Evolutionary conservation across 1,284 basidiomycete genomes (phyloP).

Genomic region (Blastosporella zonata): DNA sequence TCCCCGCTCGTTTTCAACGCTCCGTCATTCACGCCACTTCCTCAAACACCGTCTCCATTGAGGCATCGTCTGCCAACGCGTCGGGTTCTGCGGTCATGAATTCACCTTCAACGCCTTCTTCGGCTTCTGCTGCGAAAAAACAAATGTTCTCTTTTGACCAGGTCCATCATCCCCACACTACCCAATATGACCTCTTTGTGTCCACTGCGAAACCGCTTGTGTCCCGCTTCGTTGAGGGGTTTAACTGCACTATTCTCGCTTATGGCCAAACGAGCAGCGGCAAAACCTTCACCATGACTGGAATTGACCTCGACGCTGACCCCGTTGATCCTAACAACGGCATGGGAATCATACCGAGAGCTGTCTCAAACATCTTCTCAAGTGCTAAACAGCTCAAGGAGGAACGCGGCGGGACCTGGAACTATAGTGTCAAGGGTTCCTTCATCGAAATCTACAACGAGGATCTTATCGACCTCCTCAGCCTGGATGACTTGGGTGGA

Average conservation of each 20-base stretch:
- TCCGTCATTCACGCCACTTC: slow-evolving; percentile 78
- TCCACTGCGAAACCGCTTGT: slow-evolving; percentile 84
- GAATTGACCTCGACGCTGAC: slow-evolving; percentile 81
- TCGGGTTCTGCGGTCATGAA: slow-evolving; percentile 41
- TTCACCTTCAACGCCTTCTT: slow-evolving; percentile 48
- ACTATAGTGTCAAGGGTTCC: slow-evolving; percentile 75
- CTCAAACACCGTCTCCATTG: slow-evolving; percentile 71
- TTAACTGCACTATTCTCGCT: slow-evolving; percentile 96
- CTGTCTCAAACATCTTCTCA: slow-evolving; percentile 89
- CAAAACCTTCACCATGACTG: slow-evolving; percentile 97
- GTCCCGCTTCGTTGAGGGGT: slow-evolving; percentile 90
- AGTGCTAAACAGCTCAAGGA: slow-evolving; percentile 74
- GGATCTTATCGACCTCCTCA: slow-evolving; percentile 88
- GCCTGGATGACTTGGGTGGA: slow-evolving; percentile 61
- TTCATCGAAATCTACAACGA: slow-evolving; percentile 99
- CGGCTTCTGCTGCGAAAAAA: slow-evolving; percentile 64
- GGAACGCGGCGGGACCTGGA: slow-evolving; percentile 71
- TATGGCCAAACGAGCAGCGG: slow-evolving; percentile 98
- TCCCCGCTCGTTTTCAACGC: slow-evolving; percentile 92
- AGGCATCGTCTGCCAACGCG: slow-evolving; percentile 51
- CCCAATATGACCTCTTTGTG: slow-evolving; percentile 84
- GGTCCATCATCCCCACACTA: slow-evolving; percentile 81
- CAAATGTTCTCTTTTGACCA: slow-evolving; percentile 93
- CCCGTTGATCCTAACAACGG: slow-evolving; percentile 70
- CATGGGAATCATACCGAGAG: slow-evolving; percentile 94